A percentile compares a stretch with the other conserved stretches of the same genome.
phyloP scores from a whole-genome alignment of 2,329 filamentous ascomycete species.

The Colletotrichum graminicola region DNA sequence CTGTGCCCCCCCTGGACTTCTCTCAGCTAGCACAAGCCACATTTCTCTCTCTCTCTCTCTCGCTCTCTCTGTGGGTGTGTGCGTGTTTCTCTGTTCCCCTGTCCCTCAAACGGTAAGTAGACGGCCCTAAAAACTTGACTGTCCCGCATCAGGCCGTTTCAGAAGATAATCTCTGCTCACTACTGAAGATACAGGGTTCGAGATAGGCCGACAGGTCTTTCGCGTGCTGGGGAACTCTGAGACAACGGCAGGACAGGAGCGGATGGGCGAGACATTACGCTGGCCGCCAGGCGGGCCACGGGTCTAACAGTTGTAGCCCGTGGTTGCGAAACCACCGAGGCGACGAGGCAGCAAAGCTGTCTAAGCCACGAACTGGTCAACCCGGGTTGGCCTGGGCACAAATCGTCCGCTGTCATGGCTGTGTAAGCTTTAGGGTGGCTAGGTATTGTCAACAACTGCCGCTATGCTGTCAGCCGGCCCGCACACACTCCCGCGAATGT shows the following conservation, averaged over 20 bases:
- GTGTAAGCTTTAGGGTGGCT: background rate
- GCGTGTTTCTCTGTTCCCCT: background rate
- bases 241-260: conserved; percentile 36
- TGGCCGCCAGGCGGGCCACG: conserved; percentile 14
- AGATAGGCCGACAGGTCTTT: conserved; percentile 21
- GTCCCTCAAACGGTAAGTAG: conserved; percentile 14
- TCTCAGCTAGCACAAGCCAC: conserved; percentile 11
- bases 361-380: background rate
- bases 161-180: conserved; percentile 25
- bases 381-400: background rate
- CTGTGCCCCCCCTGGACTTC: background rate
- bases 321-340: background rate
- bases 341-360: conserved; percentile 7
- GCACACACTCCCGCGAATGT: background rate
- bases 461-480: conserved; percentile 1
- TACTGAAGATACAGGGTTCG: conserved; percentile 32
- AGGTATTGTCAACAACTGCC: conserved; percentile 30
- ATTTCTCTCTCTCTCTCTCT: background rate
- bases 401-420: background rate
- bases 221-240: conserved; percentile 36
- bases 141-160: conserved; percentile 38
- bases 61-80: background rate
- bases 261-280: conserved; percentile 26
- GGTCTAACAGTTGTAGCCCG: conserved; percentile 12
- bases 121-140: conserved; percentile 17